phyloP scores from a whole-genome alignment of 208 protist genomes.

The Acanthamoeba culbertsoni region DNA sequence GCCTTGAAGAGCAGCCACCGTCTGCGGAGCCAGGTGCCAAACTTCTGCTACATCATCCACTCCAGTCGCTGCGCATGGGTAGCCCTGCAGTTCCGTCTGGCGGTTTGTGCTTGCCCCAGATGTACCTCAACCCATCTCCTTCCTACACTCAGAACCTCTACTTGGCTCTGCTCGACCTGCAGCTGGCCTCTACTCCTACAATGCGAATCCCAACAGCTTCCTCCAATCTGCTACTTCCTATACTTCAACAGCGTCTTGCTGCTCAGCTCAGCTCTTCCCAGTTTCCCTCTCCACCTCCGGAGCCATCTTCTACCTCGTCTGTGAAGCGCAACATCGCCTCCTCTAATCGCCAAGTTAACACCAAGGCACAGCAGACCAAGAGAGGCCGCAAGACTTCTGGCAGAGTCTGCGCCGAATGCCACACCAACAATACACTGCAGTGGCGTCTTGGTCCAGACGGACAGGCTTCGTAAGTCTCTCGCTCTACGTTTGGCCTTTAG shows the following conservation, averaged over 20 bases:
- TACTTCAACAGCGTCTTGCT: not conserved
- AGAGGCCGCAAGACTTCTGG: not conserved
- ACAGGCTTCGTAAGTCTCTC: not conserved
- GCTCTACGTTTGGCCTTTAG: not conserved
- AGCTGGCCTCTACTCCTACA: not conserved
- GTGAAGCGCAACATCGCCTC: not conserved
- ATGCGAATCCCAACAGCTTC: not conserved
- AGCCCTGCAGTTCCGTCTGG: not conserved
- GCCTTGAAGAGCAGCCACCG: not conserved
- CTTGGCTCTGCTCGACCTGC: not conserved
- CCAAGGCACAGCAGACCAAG: not conserved
- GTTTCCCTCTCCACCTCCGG: not conserved
- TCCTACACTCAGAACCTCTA: not conserved
- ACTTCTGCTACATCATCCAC: not conserved
- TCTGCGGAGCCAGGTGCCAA: too few relatives aligned
- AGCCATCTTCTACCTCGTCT: not conserved
- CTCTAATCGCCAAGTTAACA: not conserved
- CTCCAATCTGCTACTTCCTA: not conserved
- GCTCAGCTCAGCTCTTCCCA: not conserved
- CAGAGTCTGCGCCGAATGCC: constrained; percentile 5
- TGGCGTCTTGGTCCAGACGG: constrained; percentile 3
- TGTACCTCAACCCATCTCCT: not conserved
- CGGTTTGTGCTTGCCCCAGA: not conserved
- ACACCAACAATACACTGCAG: constrained; percentile 7
- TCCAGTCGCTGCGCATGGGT: not conserved